Conservation (phyloP, 805 yeast species). For the Candida silvicultrix region DNA sequence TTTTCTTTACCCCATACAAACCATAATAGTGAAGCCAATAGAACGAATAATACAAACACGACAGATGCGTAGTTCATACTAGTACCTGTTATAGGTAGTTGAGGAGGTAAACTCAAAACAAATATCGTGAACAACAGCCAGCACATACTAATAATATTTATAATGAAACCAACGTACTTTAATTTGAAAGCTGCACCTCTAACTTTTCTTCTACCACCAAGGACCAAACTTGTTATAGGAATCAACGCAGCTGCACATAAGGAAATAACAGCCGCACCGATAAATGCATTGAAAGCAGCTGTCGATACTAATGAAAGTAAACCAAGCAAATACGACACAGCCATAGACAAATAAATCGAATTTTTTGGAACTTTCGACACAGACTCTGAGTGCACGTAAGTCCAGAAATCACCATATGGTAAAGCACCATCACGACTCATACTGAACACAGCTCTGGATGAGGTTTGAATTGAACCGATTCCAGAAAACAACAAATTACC, state of each 20-base stretch:
- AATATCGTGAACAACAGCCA: slow-evolving; percentile 57
- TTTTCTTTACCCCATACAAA: slow-evolving; percentile 53
- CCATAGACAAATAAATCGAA: slow-evolving; percentile 60
- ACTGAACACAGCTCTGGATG: slow-evolving; percentile 76
- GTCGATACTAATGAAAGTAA: slow-evolving; percentile 60
- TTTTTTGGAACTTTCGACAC: slow-evolving; percentile 62
- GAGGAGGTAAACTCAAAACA: slow-evolving; percentile 67
- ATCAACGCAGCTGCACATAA: slow-evolving; percentile 71
- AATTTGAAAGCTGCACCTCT: slow-evolving; percentile 66
- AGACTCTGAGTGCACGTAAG: slow-evolving; percentile 50
- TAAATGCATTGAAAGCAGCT: slow-evolving; percentile 76
- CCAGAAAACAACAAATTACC: slow-evolving; percentile 74
- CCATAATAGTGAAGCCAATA: slow-evolving; percentile 43
- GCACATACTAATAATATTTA: slow-evolving; percentile 50
- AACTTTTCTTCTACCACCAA: slow-evolving; percentile 53
- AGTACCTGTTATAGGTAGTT: slow-evolving; percentile 39
- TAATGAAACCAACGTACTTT: slow-evolving; percentile 53
- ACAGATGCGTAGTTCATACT: slow-evolving; percentile 51
- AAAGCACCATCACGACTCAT: slow-evolving; percentile 81
- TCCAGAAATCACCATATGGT: slow-evolving; percentile 61
- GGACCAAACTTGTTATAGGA: slow-evolving; percentile 59
- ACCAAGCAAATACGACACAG: slow-evolving; percentile 53
- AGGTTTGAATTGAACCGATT: slow-evolving; percentile 73
- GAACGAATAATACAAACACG: slow-evolving; percentile 46
- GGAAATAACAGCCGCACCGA: slow-evolving; percentile 76